Conservation (phyloP, 1,139 yeast species). For the Taiozyma sp. region DNA sequence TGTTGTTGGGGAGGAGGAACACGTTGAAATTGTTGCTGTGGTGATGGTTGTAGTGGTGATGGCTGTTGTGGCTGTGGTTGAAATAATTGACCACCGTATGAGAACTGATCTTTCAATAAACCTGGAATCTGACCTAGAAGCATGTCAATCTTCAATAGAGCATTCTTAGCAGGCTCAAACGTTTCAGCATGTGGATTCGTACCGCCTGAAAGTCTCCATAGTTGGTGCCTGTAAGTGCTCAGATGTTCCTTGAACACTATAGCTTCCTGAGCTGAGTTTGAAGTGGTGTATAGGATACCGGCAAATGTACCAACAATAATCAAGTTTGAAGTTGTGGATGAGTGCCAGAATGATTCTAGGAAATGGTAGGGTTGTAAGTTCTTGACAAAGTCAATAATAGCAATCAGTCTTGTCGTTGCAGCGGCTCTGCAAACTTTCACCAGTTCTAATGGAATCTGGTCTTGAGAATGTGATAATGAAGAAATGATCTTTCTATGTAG, state of each 20-base stretch:
- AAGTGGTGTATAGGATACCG: slow-evolving; percentile 63
- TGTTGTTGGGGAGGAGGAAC: slow-evolving; percentile 2
- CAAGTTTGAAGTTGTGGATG: slow-evolving; percentile 71
- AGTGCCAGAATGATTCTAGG: slow-evolving; percentile 78
- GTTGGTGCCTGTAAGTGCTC: slow-evolving; percentile 68
- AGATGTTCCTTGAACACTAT: slow-evolving; percentile 61
- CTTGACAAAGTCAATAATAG: slow-evolving; percentile 76
- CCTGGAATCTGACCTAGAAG: slow-evolving; percentile 67
- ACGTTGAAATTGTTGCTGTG: slow-evolving; percentile 2
- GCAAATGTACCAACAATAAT: slow-evolving; percentile 86
- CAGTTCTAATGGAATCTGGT: slow-evolving; percentile 55
- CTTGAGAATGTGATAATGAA: slow-evolving; percentile 11
- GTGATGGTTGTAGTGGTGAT: slow-evolving; percentile 11
- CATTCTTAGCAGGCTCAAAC: slow-evolving; percentile 70
- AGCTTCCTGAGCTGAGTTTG: slow-evolving; percentile 58
- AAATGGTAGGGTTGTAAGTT: slow-evolving; percentile 77
- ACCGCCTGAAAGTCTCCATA: slow-evolving; percentile 59
- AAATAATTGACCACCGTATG: slow-evolving; percentile 6
- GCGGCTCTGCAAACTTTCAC: slow-evolving; percentile 76
- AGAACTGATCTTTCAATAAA: slow-evolving; percentile 38
- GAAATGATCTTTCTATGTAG: slow-evolving; percentile 72
- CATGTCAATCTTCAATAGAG: slow-evolving; percentile 62
- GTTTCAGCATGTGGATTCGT: not conserved
- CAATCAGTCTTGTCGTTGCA: slow-evolving; percentile 73
- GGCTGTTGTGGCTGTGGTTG: slow-evolving; percentile 28